Base-by-base conservation (phyloP, 805 yeast species). In the Pichia phayaonensis region DNA sequence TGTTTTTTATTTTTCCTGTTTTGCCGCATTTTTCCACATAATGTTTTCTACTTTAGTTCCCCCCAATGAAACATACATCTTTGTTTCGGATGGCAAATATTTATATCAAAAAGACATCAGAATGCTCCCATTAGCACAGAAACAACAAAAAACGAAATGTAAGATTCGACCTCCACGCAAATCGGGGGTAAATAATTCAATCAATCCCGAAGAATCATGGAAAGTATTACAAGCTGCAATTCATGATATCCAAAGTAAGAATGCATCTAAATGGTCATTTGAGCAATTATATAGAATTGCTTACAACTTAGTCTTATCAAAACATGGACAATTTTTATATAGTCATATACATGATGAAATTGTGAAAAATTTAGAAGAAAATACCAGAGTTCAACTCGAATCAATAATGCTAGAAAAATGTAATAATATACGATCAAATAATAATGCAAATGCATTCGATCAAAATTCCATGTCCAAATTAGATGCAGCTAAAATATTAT, bases 271-370 rank as follows among this genome's bases (percentile, higher is more conserved):
- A 50, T 69, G 90, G 26, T 85, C 94, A 1, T 90, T 87, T 61
- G 96, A 90, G 59, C 87, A 83, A 56, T 72, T 90, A 0, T 90
- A 90, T 64, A 70, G 95, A 47, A 80, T 81, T 24, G 86, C 95
- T 0, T 90, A 90, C 63, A 79, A 81, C 31, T 60, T 89, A 44
- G 96, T 89, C 2, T 67, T 89, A 29, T 71, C 84, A 50, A 87
- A 84, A 58, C 74, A 72, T 54, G 94, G 94, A 10, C 80, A 74
- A 40, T 71, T 71, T 57, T 67, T 87, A 1, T 88, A 87, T 59
- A 83, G 79, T 13, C 75, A 80, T 36, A 86, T 86, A 15, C 66
- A 74, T 26, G 58, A 54, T 3, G 67, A 79, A 23, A 73, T 87
- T 3, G 66, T 71, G 5, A 57, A 59, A 2, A 83, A 81, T 60